These are phyloP conservation scores for Starmera caribaea DNA, from an alignment of 805 yeast species.

Conservation along the genomic window DNA sequence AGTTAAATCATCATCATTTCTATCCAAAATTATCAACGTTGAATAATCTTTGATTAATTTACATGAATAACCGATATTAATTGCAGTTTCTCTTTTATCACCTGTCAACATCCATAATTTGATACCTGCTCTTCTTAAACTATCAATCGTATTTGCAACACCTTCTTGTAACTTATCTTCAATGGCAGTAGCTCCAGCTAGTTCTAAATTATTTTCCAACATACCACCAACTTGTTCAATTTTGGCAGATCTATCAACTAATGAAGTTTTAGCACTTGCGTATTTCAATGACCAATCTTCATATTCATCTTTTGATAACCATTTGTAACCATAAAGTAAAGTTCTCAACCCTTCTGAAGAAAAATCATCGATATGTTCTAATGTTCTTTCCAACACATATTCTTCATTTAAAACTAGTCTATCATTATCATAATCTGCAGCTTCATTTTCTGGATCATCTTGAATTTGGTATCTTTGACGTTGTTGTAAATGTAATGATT, in stretches of 20 bases:
- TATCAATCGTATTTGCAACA: slow-evolving; percentile 92
- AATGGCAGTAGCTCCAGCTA: slow-evolving; percentile 92
- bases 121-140: slow-evolving; percentile 85
- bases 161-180: slow-evolving; percentile 96
- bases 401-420: slow-evolving; percentile 59
- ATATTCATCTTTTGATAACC: slow-evolving; percentile 54
- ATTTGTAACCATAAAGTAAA: slow-evolving; percentile 68
- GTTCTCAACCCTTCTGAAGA: slow-evolving; percentile 94
- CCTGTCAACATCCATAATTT: slow-evolving; percentile 98
- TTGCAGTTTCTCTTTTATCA: slow-evolving; percentile 96
- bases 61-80: slow-evolving; percentile 93
- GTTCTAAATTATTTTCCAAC: slow-evolving; percentile 58
- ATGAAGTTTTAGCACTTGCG: slow-evolving; percentile 66
- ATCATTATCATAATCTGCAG: slow-evolving; percentile 40
- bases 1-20: slow-evolving; percentile 47
- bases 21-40: slow-evolving; percentile 63
- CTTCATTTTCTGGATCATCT: slow-evolving; percentile 6
- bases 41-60: slow-evolving; percentile 88
- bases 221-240: slow-evolving; percentile 66
- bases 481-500: slow-evolving; percentile 53
- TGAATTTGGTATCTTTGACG: slow-evolving; percentile 35
- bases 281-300: slow-evolving; percentile 58
- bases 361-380: slow-evolving; percentile 88
- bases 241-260: slow-evolving; percentile 52
- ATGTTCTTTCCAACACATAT: slow-evolving; percentile 69